Evolutionary conservation across 352 stramenopile species (phyloP).

Genomic region (Phytopythium litorale): DNA sequence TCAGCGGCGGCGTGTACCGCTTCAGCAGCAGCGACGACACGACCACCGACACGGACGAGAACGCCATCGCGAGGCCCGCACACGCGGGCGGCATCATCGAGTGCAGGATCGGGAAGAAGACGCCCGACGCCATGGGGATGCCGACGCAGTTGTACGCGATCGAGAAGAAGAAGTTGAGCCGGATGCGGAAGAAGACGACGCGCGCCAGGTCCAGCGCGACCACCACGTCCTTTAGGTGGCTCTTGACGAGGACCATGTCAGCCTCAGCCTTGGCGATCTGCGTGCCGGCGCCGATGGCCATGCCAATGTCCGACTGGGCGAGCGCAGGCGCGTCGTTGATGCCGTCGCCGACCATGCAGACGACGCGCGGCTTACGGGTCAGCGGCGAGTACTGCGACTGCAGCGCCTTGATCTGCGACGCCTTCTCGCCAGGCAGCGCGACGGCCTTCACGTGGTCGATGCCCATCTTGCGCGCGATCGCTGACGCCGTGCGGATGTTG

Average conservation of each 20-base stretch:
- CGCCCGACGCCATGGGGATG: constrained; percentile 79
- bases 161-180: constrained; percentile 87
- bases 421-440: constrained; percentile 93
- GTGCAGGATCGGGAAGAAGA: constrained; percentile 84
- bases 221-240: constrained; percentile 77
- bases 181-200: constrained; percentile 79
- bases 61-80: constrained; percentile 83
- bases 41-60: constrained; percentile 86
- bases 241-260: constrained; percentile 89
- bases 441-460: constrained; percentile 86
- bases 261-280: constrained; percentile 86
- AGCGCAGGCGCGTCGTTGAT: constrained; percentile 95
- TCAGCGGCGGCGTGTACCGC: constrained; percentile 50
- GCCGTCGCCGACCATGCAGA: constrained; percentile 93
- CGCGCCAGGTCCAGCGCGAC: constrained; percentile 78
- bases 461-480: constrained; percentile 87
- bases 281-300: constrained; percentile 91
- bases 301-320: constrained; percentile 89
- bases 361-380: constrained; percentile 76
- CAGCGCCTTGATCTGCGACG: constrained; percentile 86
- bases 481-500: constrained; percentile 88
- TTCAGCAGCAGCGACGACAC: constrained; percentile 85
- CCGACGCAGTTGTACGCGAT: constrained; percentile 84
- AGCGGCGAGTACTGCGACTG: constrained; percentile 63
- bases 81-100: constrained; percentile 82